These are phyloP conservation scores for Ogataea trehaloabstinens DNA, from an alignment of 805 yeast species.

Conservation along the genomic window DNA sequence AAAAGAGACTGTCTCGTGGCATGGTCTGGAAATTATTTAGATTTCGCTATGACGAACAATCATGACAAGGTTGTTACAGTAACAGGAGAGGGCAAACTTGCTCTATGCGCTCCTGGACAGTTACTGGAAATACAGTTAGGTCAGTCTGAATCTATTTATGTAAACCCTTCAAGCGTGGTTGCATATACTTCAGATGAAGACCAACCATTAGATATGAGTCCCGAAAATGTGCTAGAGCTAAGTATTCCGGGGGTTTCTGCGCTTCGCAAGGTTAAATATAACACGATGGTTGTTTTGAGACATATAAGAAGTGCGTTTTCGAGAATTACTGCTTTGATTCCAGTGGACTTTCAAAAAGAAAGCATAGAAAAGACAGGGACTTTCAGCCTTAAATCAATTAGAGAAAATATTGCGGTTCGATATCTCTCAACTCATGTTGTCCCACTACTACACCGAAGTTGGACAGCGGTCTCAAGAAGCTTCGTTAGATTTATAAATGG, in stretches of 20 bases:
- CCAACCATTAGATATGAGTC: conserved; percentile 6
- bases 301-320: no score
- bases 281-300: not conserved
- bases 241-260: conserved; percentile 23
- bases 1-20: conserved; percentile 39
- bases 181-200: conserved; percentile 30
- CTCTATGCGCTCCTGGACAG: conserved; percentile 40
- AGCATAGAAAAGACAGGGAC: not conserved
- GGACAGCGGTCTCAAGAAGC: not conserved
- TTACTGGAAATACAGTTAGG: conserved; percentile 35
- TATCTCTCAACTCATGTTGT: not conserved
- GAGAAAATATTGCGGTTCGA: not conserved
- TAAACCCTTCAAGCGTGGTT: conserved; percentile 39
- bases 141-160: conserved; percentile 36
- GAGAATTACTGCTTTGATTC: not conserved
- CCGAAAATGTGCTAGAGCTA: conserved; percentile 22
- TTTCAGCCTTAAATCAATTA: not conserved
- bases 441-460: not conserved
- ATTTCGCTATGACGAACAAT: conserved; percentile 10
- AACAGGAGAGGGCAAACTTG: conserved; percentile 40
- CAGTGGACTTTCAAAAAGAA: not conserved
- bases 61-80: conserved; percentile 13
- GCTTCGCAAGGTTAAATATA: not conserved
- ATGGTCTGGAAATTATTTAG: conserved; percentile 44
- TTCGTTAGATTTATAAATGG: conserved; percentile 17